Conservation (phyloP, 2,329 filamentous ascomycete genomes). For the Paecilomyces sp. region DNA sequence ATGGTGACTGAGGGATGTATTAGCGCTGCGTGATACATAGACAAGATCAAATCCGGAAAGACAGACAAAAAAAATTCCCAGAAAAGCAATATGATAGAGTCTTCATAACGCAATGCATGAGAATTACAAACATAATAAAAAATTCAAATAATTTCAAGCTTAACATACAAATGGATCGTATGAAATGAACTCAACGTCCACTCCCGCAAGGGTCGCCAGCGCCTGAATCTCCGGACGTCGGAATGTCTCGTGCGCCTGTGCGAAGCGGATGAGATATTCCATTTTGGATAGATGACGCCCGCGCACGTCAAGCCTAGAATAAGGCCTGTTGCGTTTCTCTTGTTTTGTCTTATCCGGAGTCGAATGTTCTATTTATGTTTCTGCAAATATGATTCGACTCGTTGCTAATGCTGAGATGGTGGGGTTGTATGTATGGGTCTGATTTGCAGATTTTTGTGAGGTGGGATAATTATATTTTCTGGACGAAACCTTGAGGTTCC, state of each 20-base stretch:
- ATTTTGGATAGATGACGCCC: constrained; percentile 22
- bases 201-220: constrained; percentile 60
- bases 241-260: constrained; percentile 86
- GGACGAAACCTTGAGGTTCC: not conserved
- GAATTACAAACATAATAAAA: constrained; percentile 1
- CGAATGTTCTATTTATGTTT: not conserved
- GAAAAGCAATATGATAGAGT: not conserved
- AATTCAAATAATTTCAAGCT: not conserved
- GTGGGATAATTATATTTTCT: not conserved
- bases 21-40: constrained; percentile 1
- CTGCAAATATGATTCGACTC: not conserved
- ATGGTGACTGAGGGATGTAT: constrained; percentile 62
- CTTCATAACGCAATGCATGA: not conserved
- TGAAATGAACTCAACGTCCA: constrained; percentile 64
- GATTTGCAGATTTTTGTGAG: not conserved
- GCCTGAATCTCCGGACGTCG: constrained; percentile 76
- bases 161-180: constrained; percentile 66
- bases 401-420: not conserved
- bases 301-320: too few species aligned
- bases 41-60: constrained; percentile 5
- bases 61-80: not conserved
- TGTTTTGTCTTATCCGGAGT: too few species aligned
- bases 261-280: constrained; percentile 84
- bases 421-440: not conserved
- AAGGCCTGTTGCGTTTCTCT: too few species aligned